Evolutionary conservation across 2,329 filamentous ascomycete genomes (phyloP).

Genomic region (Hymenoscyphus albidus): DNA sequence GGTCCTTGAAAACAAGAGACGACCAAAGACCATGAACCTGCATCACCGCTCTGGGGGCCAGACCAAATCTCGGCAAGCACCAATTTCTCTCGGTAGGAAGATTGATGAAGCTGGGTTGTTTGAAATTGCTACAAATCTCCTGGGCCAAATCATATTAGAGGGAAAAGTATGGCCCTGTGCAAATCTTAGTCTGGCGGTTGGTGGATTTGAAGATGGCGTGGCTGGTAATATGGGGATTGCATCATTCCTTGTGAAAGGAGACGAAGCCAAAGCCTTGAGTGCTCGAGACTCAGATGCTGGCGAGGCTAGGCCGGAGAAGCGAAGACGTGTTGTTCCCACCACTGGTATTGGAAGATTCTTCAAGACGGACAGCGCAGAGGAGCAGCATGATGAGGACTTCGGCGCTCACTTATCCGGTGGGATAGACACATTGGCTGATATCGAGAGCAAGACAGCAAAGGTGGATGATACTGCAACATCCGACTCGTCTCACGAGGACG

Average conservation of each 20-base stretch:
- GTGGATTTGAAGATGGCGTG: constrained; percentile 87
- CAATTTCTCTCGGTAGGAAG: constrained; percentile 71
- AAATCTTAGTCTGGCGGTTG: constrained; percentile 84
- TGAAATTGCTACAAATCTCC: constrained; percentile 69
- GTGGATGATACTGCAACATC: constrained; percentile 16
- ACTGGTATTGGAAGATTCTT: constrained; percentile 34
- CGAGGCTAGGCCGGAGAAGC: constrained; percentile 31
- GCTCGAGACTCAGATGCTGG: constrained; percentile 16
- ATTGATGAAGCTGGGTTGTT: constrained; percentile 72
- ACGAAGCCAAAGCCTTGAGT: constrained; percentile 55
- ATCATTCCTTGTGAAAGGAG: constrained; percentile 75
- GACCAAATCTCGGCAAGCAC: constrained; percentile 68
- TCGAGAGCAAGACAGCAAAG: constrained; percentile 12
- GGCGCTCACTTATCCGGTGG: constrained; percentile 25
- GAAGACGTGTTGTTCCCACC: constrained; percentile 28
- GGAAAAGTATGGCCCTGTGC: constrained; percentile 83
- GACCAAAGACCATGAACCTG: constrained; percentile 80
- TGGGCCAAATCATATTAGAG: constrained; percentile 74
- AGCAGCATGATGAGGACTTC: constrained; percentile 32
- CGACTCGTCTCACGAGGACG: constrained; percentile 19
- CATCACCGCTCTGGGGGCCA: constrained; percentile 74
- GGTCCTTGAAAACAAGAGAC: constrained; percentile 78
- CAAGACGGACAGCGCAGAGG: constrained; percentile 27
- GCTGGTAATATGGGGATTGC: constrained; percentile 83
- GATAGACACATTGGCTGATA: constrained; percentile 18